Base-by-base conservation (phyloP, 2,329 filamentous ascomycete species). In the Cordyceps javanica region DNA sequence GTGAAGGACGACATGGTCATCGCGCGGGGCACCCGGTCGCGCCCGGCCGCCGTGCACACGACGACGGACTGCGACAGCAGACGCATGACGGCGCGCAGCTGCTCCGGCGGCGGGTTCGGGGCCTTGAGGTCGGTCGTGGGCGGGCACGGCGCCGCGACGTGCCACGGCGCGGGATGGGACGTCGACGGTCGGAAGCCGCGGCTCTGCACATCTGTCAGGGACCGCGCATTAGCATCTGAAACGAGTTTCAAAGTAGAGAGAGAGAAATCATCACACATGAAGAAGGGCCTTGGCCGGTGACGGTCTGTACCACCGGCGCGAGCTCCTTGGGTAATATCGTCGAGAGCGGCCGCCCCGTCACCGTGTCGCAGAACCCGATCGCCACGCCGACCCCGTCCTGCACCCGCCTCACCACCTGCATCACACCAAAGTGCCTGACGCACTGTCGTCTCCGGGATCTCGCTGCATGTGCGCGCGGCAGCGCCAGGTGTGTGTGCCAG, bases 1-100 rank as follows among this genome's bases (percentile, higher is more conserved):
- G 81, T 81, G 61, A 85, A 78, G 2, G 81, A 83, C 7, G 82
- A 84, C 73, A 83, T 81, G 32, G 82, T 84, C 76, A 85, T 81
- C 49, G 76, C 82, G 32, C 77, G 73, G 6, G 76, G 66, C 41
- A 64, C 55, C 60, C 68, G 23, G 32, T 66, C 61, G 36, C 72
- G 67, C n/a, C 71, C 67, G 23, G 79, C 70, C 10, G 55, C 36
- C 23, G 81, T 83, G 65, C 80, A 80, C 13, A 82, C 76, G n/a
- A 82, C 79, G 38, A 81, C 79, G 0, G 80, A 77, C 63, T 82
- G 77, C 3, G 78, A 72, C 13, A 84, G 70, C 14, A 78, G 75
- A 58, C 81, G 79, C 77, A 83, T 80, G 23, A 81, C 72, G 49
- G 73, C 70, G 57, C 79, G 80, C 23, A 82, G 71, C 53, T 80